phyloP scores from a whole-genome alignment of 2,329 filamentous ascomycete genomes.

The Endoconidiophora polonica region DNA sequence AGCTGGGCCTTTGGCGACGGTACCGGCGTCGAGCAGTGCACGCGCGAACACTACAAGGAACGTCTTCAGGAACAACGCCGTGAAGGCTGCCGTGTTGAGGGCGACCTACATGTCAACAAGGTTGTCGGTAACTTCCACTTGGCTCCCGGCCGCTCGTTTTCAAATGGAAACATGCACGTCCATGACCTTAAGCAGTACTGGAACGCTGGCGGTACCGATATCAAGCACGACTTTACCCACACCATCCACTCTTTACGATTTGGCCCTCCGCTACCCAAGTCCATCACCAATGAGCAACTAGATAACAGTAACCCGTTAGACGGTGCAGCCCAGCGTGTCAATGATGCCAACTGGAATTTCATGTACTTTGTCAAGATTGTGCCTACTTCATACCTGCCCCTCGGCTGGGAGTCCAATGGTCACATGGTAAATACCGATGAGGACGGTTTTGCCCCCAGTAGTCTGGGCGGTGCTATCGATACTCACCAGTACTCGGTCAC shows the following conservation, averaged over 20 bases:
- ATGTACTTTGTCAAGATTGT: constrained; percentile 99
- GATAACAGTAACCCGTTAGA: constrained; percentile 55
- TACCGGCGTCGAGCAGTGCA: constrained; percentile 86
- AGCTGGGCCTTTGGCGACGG: constrained; percentile 92
- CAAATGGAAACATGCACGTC: constrained; percentile 89
- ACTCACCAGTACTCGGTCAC: constrained; percentile 98
- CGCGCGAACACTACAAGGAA: constrained; percentile 84
- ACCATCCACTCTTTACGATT: constrained; percentile 79
- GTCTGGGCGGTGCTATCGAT: constrained; percentile 66
- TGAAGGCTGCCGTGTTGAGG: constrained; percentile 90
- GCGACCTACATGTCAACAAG: constrained; percentile 88
- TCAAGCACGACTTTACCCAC: constrained; percentile 77
- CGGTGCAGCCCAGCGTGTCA: constrained; percentile 55
- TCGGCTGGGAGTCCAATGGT: constrained; percentile 61
- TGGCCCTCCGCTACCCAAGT: constrained; percentile 73
- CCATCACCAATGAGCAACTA: constrained; percentile 41
- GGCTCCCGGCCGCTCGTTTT: constrained; percentile 89
- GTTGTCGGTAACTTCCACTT: constrained; percentile 98
- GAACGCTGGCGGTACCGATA: constrained; percentile 45
- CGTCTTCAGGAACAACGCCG: constrained; percentile 71
- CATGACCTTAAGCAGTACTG: constrained; percentile 96
- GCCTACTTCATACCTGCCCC: constrained; percentile 80
- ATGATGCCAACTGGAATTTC: constrained; percentile 78
- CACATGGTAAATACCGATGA: constrained; percentile 32
- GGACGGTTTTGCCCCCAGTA: constrained; percentile 51